Base-by-base conservation (phyloP, 1,139 yeast genomes). In the Candida glucosophila region DNA sequence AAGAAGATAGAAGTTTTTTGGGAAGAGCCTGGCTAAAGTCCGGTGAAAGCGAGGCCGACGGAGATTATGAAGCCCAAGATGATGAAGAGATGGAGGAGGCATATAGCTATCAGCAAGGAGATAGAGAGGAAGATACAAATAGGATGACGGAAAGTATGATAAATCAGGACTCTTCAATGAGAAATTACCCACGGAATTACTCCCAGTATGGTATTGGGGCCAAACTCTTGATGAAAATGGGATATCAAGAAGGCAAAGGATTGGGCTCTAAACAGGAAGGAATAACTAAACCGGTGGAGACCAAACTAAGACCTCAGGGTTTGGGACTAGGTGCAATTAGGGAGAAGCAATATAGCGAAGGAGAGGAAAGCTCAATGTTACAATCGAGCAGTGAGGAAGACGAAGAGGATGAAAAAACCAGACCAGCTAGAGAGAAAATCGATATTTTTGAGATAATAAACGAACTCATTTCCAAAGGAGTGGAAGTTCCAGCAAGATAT, bases 201-300 rank as follows among this genome's bases (percentile, higher is more conserved):
- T n/a, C n/a, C n/a, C n/a, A 13, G 12, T 88, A 86, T 43, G 97
- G 98, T 6, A 72, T 85, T 23, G 98, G 97, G 18, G 95, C 95
- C 2, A 57, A 68, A 28, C 57, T 90, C 27, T 51, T 90, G 60
- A 64, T 74, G 43, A 69, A 75, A 39, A 88, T 90, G 97, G 98
- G 98, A 0, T 88, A 85, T 47, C 64, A 66, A 10, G 70, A 70
- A 22, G 98, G 98, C 0, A 61, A 69, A 36, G 97, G 97, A 0
- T 64, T 90, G 13, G 98, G 98, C 1, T 53, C 58, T 4, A 53
- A 63, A 13, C 74, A 77, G 1, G 65, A 66, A 27, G 98, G 98
- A 21, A 83, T 85, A 2, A 67, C 70, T 0, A 70, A 68, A 12
- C 97, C 97, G 0, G 75, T 90, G 7, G 78, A 79, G 34, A 79